Evolutionary conservation across 768 basidiomycete genomes (phyloP), one percentile per base, ranked within the genome.

Genomic region (Pisolithus marmoratus): DNA sequence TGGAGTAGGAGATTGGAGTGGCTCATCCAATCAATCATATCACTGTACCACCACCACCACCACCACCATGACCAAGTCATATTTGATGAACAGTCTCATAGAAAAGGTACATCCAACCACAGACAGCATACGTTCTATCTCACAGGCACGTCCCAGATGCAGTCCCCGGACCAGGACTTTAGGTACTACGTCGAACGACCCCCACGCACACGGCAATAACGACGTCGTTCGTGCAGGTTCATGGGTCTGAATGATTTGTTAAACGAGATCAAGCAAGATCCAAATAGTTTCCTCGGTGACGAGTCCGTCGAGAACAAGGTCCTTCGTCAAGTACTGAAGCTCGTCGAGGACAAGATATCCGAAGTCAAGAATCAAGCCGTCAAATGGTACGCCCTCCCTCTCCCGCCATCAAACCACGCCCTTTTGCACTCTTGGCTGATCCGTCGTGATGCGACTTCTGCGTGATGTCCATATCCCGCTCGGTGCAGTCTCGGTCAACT

Each of bases 291-390:
- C 67, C 71, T 82, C 11, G 83, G 91, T 50, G 95, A 99, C 64
- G 94, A 97, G 65, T 60, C 75, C 5, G 80, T 85, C 29, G 96
- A 99, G 74, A 83, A 75, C 65, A 89, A 87, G 65, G 84, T 95
- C 47, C 77, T 95, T 44, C 82, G 81, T 38, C 84, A 88, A 65
- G 93, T 98, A 1, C 75, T 97, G 38, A 75, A 82, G 31, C 79
- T 97, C 19, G 86, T 97, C 5, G 88, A 90, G 63, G 96, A 99
- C 72, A 87, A 86, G 70, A 97, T 94, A 59, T 93, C 93, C 8
- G 96, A 99, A 74, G 96, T 98, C 57, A 98, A 98, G 76, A 96
- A 96, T 63, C 87, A 91, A 67, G 92, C 93, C 2, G 95, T 96
- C 11, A 93, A 94, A 74, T 94, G 93, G 95, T 90, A 59, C 49